Evolutionary conservation across 2,329 filamentous ascomycete genomes (phyloP).

Genomic region (Colletotrichum nymphaeae): DNA sequence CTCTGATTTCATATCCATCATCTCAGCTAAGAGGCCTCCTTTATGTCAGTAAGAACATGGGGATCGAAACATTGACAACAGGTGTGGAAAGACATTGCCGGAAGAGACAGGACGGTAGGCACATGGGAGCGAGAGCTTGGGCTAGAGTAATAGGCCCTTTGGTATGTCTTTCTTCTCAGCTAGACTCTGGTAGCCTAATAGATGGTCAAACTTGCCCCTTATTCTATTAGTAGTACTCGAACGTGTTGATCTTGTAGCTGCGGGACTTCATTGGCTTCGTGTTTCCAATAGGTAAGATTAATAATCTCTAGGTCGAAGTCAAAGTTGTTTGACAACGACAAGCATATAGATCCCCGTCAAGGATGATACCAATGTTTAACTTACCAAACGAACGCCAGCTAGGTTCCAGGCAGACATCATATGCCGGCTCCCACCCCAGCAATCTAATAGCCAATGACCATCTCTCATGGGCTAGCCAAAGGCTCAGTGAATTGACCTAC

Average conservation of each 20-base stretch:
- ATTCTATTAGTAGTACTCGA: neutral
- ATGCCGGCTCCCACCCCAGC: neutral
- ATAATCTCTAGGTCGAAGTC: neutral
- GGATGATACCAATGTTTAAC: neutral
- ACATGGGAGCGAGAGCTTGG: neutral
- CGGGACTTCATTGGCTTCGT: neutral
- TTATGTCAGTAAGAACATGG: neutral
- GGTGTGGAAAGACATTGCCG: neutral
- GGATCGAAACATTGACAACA: neutral
- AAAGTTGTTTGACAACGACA: neutral
- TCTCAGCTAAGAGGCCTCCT: neutral
- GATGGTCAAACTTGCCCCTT: neutral
- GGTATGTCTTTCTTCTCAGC: neutral
- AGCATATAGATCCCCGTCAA: neutral
- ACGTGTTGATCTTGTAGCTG: neutral
- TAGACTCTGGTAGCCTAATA: neutral
- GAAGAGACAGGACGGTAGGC: neutral
- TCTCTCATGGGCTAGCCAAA: neutral
- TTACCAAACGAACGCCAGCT: neutral
- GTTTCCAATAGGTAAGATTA: neutral
- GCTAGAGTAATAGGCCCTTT: neutral
- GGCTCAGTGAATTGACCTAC: neutral
- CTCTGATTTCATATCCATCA: neutral
- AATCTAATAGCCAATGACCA: neutral
- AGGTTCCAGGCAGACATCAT: neutral